A percentile compares a stretch with the other conserved stretches of the same genome.
Evolutionary conservation across 192 early-diverging fungal species (phyloP).

Genomic region (Backusella liffmaniae): DNA sequence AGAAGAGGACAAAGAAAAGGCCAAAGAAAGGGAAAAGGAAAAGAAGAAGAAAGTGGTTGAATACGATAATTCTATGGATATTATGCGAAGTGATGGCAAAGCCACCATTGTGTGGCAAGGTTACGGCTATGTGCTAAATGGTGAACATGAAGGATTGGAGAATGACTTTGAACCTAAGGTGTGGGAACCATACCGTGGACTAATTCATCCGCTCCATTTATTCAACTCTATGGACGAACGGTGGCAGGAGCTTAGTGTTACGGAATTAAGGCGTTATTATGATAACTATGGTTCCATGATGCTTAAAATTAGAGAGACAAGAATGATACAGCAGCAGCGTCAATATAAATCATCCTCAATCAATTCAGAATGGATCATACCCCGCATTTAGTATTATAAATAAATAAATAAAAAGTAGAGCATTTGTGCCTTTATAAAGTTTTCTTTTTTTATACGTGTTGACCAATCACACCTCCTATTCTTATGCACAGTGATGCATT

Average conservation of each 20-base stretch:
- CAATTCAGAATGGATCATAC: conserved; percentile 22
- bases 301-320: conserved; percentile 20
- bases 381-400: neutral
- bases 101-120: conserved; percentile 26
- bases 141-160: neutral
- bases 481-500: neutral
- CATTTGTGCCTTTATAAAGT: neutral
- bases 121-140: conserved; percentile 16
- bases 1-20: neutral
- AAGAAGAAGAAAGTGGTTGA: conserved; percentile 16
- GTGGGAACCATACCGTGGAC: conserved; percentile 16
- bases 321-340: conserved; percentile 9
- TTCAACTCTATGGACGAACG: conserved; percentile 6
- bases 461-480: neutral
- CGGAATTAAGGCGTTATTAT: conserved; percentile 21
- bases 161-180: conserved; percentile 13
- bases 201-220: conserved; percentile 25
- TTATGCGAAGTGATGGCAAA: neutral
- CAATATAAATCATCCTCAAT: conserved; percentile 12
- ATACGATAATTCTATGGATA: conserved; percentile 24
- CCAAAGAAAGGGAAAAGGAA: neutral
- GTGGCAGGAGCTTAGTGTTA: conserved; percentile 10
- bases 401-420: conserved; percentile 1
- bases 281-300: conserved; percentile 32
- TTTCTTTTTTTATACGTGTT: neutral